Evolutionary conservation across 805 yeast genomes (phyloP).

Genomic region (Pichia thaimueangensis): DNA sequence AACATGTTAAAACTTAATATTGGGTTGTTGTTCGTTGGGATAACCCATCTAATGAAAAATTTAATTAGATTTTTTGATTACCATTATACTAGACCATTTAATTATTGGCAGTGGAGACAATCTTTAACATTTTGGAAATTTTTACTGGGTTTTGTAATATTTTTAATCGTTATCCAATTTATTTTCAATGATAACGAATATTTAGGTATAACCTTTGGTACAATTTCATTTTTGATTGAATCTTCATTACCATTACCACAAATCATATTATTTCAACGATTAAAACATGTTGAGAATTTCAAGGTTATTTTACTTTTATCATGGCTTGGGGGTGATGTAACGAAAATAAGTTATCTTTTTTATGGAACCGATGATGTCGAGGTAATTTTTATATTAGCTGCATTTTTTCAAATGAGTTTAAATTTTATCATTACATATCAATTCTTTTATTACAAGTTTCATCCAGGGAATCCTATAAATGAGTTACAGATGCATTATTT

Average conservation of each 20-base stretch:
- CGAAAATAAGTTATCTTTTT: conserved; percentile 67
- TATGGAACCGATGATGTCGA: conserved; percentile 72
- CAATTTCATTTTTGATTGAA: conserved; percentile 53
- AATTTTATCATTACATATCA: conserved; percentile 71
- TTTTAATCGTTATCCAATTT: conserved; percentile 18
- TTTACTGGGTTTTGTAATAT: conserved; percentile 36
- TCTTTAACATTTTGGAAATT: conserved; percentile 34
- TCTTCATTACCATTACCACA: conserved; percentile 72
- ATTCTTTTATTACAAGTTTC: conserved; percentile 52
- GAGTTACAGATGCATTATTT: conserved; percentile 7
- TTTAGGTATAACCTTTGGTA: conserved; percentile 28
- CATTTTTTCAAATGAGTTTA: conserved; percentile 68
- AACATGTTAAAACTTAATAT: conserved; percentile 16
- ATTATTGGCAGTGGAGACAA: conserved; percentile 79
- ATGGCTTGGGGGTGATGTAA: conserved; percentile 86
- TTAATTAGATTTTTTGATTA: conserved; percentile 63
- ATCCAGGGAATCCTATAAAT: conserved; percentile 1
- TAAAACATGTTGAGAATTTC: conserved; percentile 71
- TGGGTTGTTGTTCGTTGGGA: conserved; percentile 11
- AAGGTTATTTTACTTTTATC: conserved; percentile 66
- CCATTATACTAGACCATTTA: conserved; percentile 52
- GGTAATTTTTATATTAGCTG: conserved; percentile 58
- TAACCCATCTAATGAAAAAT: conserved; percentile 28
- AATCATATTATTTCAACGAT: conserved; percentile 58
- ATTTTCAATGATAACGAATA: conserved; percentile 21